phyloP scores from a whole-genome alignment of 371 early-diverging fungal genomes.

The Dichotomocladium elegans region DNA sequence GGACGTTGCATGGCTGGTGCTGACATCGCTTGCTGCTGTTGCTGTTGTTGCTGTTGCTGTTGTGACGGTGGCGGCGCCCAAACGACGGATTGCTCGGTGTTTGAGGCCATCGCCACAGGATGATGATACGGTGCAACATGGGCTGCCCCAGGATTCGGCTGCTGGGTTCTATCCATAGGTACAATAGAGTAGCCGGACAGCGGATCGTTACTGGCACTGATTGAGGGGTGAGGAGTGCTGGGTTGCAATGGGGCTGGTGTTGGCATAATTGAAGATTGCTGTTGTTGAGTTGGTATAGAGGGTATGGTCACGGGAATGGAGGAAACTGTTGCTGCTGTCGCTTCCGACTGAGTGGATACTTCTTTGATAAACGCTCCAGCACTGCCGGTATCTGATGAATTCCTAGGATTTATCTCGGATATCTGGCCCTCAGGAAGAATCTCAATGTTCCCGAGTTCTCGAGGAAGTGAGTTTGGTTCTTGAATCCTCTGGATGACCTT shows the following conservation, averaged over 20 bases:
- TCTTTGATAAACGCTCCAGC: slow-evolving; percentile 2
- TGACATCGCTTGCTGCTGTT: not conserved
- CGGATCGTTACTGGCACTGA: not conserved
- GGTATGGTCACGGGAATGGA: slow-evolving; percentile 26
- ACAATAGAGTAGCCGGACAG: not conserved
- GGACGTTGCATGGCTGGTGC: slow-evolving; percentile 13
- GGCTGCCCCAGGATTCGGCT: not conserved
- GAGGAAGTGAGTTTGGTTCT: slow-evolving; percentile 1
- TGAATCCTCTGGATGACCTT: slow-evolving; percentile 16
- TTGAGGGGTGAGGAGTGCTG: not conserved
- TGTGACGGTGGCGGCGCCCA: not conserved
- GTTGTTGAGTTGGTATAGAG: slow-evolving; percentile 22
- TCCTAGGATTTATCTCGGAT: not conserved
- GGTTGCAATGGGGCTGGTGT: not conserved
- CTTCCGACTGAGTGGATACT: not conserved
- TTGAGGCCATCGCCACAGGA: not conserved
- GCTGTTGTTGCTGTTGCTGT: not conserved
- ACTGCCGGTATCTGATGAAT: not conserved
- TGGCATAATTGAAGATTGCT: slow-evolving; percentile 3
- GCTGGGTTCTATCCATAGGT: not conserved
- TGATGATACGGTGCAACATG: not conserved
- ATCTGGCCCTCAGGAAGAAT: not conserved
- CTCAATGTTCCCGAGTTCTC: not conserved
- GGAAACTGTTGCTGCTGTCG: slow-evolving; percentile 1
- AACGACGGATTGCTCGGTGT: not conserved